Base-by-base conservation (phyloP, 129 eudicot genomes). In the Lactuca sativa region DNA sequence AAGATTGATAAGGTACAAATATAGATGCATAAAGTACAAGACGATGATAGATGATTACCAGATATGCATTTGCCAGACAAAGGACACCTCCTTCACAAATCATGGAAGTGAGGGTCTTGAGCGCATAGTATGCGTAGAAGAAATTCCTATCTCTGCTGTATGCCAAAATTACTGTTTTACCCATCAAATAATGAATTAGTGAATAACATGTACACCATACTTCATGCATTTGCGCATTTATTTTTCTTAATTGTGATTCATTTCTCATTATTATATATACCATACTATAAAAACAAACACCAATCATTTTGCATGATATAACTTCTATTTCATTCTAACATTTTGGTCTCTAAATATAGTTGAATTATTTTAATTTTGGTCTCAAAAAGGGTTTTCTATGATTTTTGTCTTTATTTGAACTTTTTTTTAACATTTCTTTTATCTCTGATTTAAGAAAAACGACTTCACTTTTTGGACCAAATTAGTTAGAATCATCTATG, bases 11-110 rank as follows among this genome's bases (percentile, higher is more conserved):
- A 47, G 12, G 3, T 47, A 12, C 5, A 43, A 43, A 12, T 1
- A n/a, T 51, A n/a, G 11, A 62, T 34, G 43, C 41, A 62, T 15
- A 54, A 69, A n/a, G 37, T 59, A 47, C 59, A 52, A 68, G 12
- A 57, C 37, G 10, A 1, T n/a, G 41, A 4, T 9, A 55, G 12
- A 76, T 40, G 17, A 18, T 67, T 81, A 90, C 97, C 91, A 87
- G 91, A 57, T 90, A 91, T 14, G 97, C 97, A 62, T 83, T 88
- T 59, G 97, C 92, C 70, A 91, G 92, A 72, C 88, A 88, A 33
- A 82, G 88, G 8, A 91, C 88, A 55, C 86, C 88, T 75, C 97
- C 97, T 79, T 91, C 97, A 61, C 84, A 85, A 31, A 85, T 41
- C 88, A 88, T 88, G 69, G 90, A 56, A 14, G 88, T 80, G 64